A percentile compares a stretch with the other conserved stretches of the same genome.
Evolutionary conservation across 345 rosid species (phyloP).

Genomic region (Atalantia buxifolia): DNA sequence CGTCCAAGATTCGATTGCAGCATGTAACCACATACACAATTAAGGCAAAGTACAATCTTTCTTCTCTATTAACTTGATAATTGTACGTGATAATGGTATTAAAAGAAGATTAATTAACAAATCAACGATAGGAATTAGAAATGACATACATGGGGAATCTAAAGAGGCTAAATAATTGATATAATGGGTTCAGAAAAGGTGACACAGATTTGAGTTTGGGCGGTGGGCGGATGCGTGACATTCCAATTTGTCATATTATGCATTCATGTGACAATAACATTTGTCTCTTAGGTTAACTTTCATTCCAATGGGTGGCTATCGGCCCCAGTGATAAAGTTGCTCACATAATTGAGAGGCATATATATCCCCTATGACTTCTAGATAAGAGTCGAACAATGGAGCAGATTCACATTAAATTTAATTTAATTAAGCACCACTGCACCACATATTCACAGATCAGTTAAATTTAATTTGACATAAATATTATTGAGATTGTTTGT

Average conservation of each 20-base stretch:
- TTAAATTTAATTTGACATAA: background rate
- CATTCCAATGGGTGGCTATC: constrained; percentile 11
- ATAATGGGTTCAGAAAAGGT: constrained; percentile 3
- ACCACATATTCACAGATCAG: background rate
- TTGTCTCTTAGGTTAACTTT: constrained; percentile 22
- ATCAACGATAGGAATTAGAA: background rate
- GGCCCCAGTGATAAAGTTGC: constrained; percentile 14
- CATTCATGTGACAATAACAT: constrained; percentile 3
- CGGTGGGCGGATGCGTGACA: constrained; percentile 31
- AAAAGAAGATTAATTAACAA: background rate
- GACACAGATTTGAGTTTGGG: constrained; percentile 23
- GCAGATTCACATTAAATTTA: background rate
- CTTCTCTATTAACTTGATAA: background rate
- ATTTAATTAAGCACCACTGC: too few relatives aligned
- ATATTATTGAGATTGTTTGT: too few relatives aligned
- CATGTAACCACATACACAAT: background rate
- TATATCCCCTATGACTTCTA: background rate
- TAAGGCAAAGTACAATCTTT: background rate
- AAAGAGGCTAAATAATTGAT: constrained; percentile 11
- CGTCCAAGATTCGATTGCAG: background rate
- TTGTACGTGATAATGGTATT: background rate
- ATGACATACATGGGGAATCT: background rate
- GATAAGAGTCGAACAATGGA: constrained; percentile 8
- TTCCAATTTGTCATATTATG: constrained; percentile 23
- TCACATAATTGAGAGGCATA: background rate